A percentile compares a stretch with the other conserved stretches of the same genome.
phyloP scores from a whole-genome alignment of 2,329 filamentous ascomycete genomes.

The Fusarium denticulatum region DNA sequence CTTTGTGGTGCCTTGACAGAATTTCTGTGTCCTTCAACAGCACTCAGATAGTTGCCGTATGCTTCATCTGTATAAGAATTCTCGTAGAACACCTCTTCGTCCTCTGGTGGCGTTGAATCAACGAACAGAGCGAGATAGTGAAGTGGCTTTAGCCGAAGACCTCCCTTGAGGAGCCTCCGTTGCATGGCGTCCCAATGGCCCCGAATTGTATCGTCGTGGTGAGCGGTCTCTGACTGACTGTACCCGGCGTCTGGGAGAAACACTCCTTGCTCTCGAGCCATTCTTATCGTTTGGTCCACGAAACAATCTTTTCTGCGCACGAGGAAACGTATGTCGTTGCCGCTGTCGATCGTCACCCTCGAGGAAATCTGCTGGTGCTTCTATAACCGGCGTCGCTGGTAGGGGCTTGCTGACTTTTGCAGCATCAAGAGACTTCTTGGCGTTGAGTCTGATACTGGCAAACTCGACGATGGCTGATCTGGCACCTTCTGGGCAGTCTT shows the following conservation, averaged over 20 bases:
- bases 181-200: background rate
- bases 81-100: background rate
- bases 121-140: background rate
- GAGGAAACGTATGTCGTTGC: conserved; percentile 4
- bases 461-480: conserved; percentile 44
- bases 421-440: background rate
- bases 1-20: background rate
- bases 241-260: background rate
- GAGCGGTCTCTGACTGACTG: background rate
- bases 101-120: background rate
- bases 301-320: conserved; percentile 9
- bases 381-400: conserved; percentile 45
- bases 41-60: background rate
- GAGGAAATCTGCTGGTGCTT: conserved; percentile 36
- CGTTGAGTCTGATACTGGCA: conserved; percentile 22
- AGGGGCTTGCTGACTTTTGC: conserved; percentile 43
- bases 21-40: background rate
- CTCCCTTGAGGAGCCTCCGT: background rate
- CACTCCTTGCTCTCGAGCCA: conserved; percentile 9
- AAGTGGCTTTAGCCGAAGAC: background rate
- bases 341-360: background rate
- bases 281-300: background rate
- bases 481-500: conserved; percentile 40
- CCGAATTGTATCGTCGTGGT: background rate
- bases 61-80: too few relatives aligned